These are phyloP conservation scores for Crithidia sp. DNA, from an alignment of 208 protist genomes.

Conservation along the genomic window DNA sequence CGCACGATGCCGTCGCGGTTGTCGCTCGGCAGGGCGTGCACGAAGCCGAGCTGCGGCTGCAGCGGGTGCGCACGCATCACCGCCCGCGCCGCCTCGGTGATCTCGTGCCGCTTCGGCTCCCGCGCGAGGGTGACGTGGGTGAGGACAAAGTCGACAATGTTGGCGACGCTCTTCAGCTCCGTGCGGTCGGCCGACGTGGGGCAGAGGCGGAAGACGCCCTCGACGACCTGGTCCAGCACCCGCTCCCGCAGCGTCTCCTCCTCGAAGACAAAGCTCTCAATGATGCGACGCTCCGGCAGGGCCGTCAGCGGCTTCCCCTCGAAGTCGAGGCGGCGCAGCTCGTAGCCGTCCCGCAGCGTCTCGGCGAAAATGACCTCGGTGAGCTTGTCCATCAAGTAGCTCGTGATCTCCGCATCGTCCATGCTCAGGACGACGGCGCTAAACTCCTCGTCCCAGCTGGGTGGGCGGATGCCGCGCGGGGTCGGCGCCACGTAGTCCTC, in stretches of 20 bases:
- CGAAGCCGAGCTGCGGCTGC: slow-evolving; percentile 88
- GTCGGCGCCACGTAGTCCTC: slow-evolving; percentile 42
- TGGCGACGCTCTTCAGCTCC: slow-evolving; percentile 84
- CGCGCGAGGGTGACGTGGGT: slow-evolving; percentile 80
- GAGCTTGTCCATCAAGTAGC: slow-evolving; percentile 81
- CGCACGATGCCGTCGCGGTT: slow-evolving; percentile 74
- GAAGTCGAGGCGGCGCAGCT: slow-evolving; percentile 91
- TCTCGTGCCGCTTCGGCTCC: slow-evolving; percentile 19
- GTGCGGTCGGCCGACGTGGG: slow-evolving; percentile 77
- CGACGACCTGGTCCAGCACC: slow-evolving; percentile 84
- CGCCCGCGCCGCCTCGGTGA: slow-evolving; percentile 66
- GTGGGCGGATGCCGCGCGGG: slow-evolving; percentile 55
- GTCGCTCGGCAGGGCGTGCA: slow-evolving; percentile 85
- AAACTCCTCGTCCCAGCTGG: slow-evolving; percentile 86
- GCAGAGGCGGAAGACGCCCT: slow-evolving; percentile 84
- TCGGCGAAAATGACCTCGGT: slow-evolving; percentile 90
- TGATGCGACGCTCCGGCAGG: slow-evolving; percentile 85
- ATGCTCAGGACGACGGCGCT: slow-evolving; percentile 76
- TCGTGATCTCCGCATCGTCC: slow-evolving; percentile 67
- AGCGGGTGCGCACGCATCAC: slow-evolving; percentile 74
- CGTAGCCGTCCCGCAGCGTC: slow-evolving; percentile 90
- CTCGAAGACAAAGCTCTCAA: slow-evolving; percentile 90
- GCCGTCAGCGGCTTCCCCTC: slow-evolving; percentile 91
- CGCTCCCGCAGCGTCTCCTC: slow-evolving; percentile 91
- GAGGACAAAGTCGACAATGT: slow-evolving; percentile 87